Evolutionary conservation across 2,329 filamentous ascomycete genomes (phyloP).

Genomic region (Fusarium sp.): DNA sequence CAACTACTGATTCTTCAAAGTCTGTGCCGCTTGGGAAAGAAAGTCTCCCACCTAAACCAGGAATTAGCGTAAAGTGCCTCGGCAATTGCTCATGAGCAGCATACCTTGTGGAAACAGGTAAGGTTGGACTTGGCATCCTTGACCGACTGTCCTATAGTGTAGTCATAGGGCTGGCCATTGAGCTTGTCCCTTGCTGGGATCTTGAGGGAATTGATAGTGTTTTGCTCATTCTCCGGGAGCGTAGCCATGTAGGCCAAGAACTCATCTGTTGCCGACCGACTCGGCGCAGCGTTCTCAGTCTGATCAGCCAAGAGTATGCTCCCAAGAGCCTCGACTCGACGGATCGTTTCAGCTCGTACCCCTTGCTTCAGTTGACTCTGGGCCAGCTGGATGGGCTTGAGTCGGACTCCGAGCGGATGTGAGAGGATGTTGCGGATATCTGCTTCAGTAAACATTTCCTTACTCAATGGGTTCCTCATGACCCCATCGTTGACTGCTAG

Average conservation of each 20-base stretch:
- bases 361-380: conserved; percentile 5
- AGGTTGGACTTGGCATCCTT: conserved; percentile 1
- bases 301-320: conserved; percentile 1
- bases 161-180: conserved; percentile 1
- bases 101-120: conserved; percentile 1
- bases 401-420: background rate
- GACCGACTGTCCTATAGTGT: conserved; percentile 2
- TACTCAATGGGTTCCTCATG: conserved; percentile 2
- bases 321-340: background rate
- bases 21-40: background rate
- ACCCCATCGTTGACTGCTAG: conserved; percentile 1
- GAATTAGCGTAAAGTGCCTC: background rate
- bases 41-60: background rate
- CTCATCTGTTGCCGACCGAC: conserved; percentile 2
- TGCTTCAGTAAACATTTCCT: conserved; percentile 4
- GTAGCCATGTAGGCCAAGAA: conserved; percentile 2
- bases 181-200: conserved; percentile 1
- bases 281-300: background rate
- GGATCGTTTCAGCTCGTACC: background rate
- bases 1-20: background rate
- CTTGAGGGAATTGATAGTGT: conserved; percentile 4
- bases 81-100: background rate
- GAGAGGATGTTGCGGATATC: background rate
- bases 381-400: conserved; percentile 3
- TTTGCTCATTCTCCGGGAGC: background rate